Evolutionary conservation across 1,284 basidiomycete species (phyloP).

Genomic region (Heterobasidion annosum): DNA sequence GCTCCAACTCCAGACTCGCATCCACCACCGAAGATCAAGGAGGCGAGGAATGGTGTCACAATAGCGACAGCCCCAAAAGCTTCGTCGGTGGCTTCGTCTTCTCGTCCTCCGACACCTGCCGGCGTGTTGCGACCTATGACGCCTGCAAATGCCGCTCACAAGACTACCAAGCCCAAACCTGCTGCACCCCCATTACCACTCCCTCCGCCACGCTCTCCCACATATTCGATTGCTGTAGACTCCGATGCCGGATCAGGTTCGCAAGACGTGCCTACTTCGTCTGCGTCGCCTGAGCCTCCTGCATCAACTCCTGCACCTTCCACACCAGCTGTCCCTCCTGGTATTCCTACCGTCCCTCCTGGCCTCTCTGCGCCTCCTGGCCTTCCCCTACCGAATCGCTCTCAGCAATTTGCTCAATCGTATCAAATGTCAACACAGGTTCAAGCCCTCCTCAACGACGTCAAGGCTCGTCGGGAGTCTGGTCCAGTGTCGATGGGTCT

Average conservation of each 20-base stretch:
- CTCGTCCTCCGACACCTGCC: slow-evolving; percentile 55
- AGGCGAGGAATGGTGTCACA: slow-evolving; percentile 1
- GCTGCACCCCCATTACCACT: slow-evolving; percentile 14
- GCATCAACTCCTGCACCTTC: slow-evolving; percentile 25
- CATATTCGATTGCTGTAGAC: slow-evolving; percentile 32
- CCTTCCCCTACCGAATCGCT: slow-evolving; percentile 43
- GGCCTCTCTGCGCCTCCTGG: slow-evolving; percentile 64
- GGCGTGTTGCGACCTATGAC: slow-evolving; percentile 27
- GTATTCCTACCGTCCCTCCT: slow-evolving; percentile 37
- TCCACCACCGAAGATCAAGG: slow-evolving; percentile 30
- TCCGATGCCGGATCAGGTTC: slow-evolving; percentile 25
- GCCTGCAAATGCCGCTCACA: slow-evolving; percentile 21
- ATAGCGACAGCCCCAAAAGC: slow-evolving; percentile 26
- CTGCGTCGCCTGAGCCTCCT: slow-evolving; percentile 14
- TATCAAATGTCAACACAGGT: slow-evolving; percentile 86
- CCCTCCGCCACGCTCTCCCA: slow-evolving; percentile 38
- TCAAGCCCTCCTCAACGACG: slow-evolving; percentile 77
- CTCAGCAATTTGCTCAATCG: slow-evolving; percentile 39
- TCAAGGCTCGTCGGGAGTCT: slow-evolving; percentile 67
- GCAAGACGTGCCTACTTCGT: slow-evolving; percentile 17
- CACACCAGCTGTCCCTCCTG: slow-evolving; percentile 24
- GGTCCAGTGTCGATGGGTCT: slow-evolving; percentile 34
- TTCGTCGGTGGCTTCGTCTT: slow-evolving; percentile 45
- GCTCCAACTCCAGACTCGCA: slow-evolving; percentile 24
- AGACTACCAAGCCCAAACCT: slow-evolving; percentile 35